Evolutionary conservation across 768 basidiomycete species (phyloP).

Genomic region (Strobilomyces echinocephalus): DNA sequence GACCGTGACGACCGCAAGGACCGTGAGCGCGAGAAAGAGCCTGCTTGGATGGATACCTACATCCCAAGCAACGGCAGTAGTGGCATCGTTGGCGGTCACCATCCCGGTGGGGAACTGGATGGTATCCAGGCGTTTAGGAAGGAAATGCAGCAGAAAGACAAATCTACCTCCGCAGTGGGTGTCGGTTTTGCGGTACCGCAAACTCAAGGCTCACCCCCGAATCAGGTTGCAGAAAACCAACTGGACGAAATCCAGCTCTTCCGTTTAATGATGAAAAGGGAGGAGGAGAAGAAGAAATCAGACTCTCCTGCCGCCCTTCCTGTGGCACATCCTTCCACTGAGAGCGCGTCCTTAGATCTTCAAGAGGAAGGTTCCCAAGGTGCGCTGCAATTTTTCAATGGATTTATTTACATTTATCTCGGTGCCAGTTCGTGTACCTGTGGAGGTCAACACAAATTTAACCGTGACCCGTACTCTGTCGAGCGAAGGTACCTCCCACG

Average conservation of each 20-base stretch:
- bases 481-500: conserved; percentile 11
- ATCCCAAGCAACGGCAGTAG: conserved; percentile 54
- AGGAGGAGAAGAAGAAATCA: conserved; percentile 48
- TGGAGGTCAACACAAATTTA: conserved; percentile 9
- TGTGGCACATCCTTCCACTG: conserved; percentile 1
- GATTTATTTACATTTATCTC: conserved; percentile 11
- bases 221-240: conserved; percentile 31
- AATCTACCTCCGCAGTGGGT: conserved; percentile 31
- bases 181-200: conserved; percentile 13
- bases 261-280: conserved; percentile 77
- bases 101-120: conserved; percentile 64
- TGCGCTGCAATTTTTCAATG: conserved; percentile 6
- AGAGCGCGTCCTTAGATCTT: conserved; percentile 9
- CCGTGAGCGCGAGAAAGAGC: conserved; percentile 71
- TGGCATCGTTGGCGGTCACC: conserved; percentile 63
- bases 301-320: conserved; percentile 16
- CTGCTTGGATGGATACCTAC: conserved; percentile 91
- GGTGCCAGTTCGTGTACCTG: conserved; percentile 5
- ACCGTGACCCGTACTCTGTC: not conserved
- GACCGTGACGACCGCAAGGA: conserved; percentile 51
- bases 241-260: conserved; percentile 84
- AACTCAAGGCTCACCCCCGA: conserved; percentile 18
- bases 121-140: conserved; percentile 87
- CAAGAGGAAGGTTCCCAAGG: conserved; percentile 17
- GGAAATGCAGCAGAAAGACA: conserved; percentile 73